Evolutionary conservation across 768 basidiomycete genomes (phyloP).

Genomic region (Filobasidium wieringae): DNA sequence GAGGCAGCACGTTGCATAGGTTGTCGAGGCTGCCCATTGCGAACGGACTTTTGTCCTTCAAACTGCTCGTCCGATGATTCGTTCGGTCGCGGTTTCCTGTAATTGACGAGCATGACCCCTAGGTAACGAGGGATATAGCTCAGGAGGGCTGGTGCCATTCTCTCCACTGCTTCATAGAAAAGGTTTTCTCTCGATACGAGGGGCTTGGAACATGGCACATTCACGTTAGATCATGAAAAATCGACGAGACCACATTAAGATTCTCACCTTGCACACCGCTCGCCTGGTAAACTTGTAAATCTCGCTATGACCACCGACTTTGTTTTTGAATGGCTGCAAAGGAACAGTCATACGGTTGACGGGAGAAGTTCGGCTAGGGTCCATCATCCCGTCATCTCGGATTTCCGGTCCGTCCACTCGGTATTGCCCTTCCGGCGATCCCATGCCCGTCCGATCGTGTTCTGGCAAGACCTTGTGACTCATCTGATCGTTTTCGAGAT

Average conservation of each 20-base stretch:
- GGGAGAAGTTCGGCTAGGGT: neutral
- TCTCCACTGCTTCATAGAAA: slow-evolving; percentile 94
- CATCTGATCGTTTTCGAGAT: slow-evolving; percentile 3
- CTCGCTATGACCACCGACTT: slow-evolving; percentile 92
- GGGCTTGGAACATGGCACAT: slow-evolving; percentile 62
- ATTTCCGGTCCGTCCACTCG: neutral
- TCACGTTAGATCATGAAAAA: slow-evolving; percentile 13
- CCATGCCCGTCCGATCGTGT: neutral
- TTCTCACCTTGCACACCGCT: slow-evolving; percentile 90
- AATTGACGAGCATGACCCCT: slow-evolving; percentile 96
- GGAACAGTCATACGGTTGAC: slow-evolving; percentile 53
- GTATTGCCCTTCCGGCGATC: neutral
- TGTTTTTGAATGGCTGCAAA: slow-evolving; percentile 86
- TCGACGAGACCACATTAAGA: neutral
- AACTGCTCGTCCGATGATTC: neutral
- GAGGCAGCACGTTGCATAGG: neutral
- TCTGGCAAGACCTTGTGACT: neutral
- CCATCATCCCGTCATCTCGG: neutral
- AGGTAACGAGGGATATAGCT: slow-evolving; percentile 95
- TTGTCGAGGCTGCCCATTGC: neutral
- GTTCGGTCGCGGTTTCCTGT: slow-evolving; percentile 55
- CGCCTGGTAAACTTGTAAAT: slow-evolving; percentile 97
- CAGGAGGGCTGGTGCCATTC: slow-evolving; percentile 79
- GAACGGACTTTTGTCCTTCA: slow-evolving; percentile 6
- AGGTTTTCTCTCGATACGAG: slow-evolving; percentile 92